Percentiles rank a stretch among this genome's conserved stretches.
Conservation (phyloP, 148 eudicot species). For the Chenopodium quinoa region DNA sequence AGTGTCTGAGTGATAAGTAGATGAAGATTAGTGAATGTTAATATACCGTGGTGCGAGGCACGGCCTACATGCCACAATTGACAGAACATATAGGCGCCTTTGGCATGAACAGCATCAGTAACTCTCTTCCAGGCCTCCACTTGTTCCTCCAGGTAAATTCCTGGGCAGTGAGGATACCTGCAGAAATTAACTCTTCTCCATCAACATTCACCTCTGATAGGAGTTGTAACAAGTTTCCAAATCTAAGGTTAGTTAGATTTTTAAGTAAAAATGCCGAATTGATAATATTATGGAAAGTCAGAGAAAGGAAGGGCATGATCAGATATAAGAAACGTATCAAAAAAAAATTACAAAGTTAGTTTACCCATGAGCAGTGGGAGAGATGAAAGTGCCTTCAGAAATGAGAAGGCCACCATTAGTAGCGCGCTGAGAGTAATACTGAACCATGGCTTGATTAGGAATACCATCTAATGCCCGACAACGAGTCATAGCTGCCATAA, state of each 20-base stretch:
- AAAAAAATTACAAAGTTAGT: too few species aligned
- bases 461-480: slow-evolving; percentile 62
- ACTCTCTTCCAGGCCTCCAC: slow-evolving; percentile 79
- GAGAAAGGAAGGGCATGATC: too few species aligned
- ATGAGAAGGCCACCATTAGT: slow-evolving; percentile 67
- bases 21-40: background rate
- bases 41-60: slow-evolving; percentile 68
- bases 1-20: background rate
- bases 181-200: background rate
- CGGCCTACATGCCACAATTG: slow-evolving; percentile 95
- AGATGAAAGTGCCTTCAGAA: slow-evolving; percentile 65
- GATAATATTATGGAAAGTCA: background rate
- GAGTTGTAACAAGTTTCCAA: background rate
- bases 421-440: slow-evolving; percentile 69
- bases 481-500: slow-evolving; percentile 77
- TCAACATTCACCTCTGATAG: background rate
- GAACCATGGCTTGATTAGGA: slow-evolving; percentile 50
- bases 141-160: slow-evolving; percentile 69
- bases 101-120: slow-evolving; percentile 70
- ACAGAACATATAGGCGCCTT: slow-evolving; percentile 67
- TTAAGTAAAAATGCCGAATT: background rate
- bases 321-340: too few species aligned
- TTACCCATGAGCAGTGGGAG: slow-evolving; percentile 78
- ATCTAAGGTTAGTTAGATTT: too few species aligned
- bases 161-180: slow-evolving; percentile 86